Conservation (phyloP, 208 protist genomes). For the Acanthamoeba royreba region DNA sequence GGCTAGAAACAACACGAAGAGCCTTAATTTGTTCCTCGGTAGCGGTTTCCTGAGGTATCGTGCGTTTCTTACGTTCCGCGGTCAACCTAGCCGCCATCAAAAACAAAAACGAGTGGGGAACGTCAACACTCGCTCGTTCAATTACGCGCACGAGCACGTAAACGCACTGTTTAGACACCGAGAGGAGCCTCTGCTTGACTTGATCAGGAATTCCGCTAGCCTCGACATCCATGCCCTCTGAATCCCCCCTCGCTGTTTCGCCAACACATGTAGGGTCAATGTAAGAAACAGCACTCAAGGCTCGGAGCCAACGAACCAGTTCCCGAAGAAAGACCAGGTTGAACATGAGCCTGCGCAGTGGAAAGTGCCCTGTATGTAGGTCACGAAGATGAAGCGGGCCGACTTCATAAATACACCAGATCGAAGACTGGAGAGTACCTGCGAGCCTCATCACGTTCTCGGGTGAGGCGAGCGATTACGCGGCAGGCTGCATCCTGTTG, state of each 20-base stretch:
- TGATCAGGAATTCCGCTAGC: conserved; percentile 6
- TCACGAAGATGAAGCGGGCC: neutral
- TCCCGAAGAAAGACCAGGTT: too few species aligned
- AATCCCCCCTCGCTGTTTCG: neutral
- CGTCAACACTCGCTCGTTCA: neutral
- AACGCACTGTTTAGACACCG: conserved; percentile 2
- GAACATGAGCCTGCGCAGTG: neutral
- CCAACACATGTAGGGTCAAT: too few species aligned
- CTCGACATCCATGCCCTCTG: conserved; percentile 28
- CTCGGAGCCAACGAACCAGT: neutral
- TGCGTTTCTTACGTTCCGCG: conserved; percentile 60
- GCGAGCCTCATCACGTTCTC: conserved; percentile 82
- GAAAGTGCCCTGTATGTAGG: too few species aligned
- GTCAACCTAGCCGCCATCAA: neutral
- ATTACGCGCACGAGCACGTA: neutral
- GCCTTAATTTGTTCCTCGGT: conserved; percentile 48
- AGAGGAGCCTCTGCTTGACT: conserved; percentile 35
- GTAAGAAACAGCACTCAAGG: neutral
- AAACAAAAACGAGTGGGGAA: neutral
- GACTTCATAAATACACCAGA: neutral
- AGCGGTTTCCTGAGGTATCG: conserved; percentile 51
- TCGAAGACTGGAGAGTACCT: conserved; percentile 8
- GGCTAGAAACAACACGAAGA: neutral
- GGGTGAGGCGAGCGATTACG: conserved; percentile 94
- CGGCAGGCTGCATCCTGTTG: conserved; percentile 98